Evolutionary conservation across 2,329 filamentous ascomycete genomes (phyloP).

Genomic region (Colletotrichum sp.): DNA sequence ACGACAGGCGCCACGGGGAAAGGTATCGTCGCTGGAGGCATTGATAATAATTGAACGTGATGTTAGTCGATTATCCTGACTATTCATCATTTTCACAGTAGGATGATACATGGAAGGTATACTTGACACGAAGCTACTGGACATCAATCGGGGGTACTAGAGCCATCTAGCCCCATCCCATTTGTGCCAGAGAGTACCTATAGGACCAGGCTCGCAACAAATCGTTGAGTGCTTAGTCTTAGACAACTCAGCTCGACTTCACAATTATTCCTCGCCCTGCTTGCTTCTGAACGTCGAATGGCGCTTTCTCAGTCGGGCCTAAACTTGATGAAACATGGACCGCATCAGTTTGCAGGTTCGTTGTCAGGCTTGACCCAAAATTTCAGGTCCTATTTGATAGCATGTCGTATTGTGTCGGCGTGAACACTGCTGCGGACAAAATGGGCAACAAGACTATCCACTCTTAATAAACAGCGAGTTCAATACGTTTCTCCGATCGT

Average conservation of each 20-base stretch:
- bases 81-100: fast-evolving
- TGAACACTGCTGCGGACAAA: too few species aligned
- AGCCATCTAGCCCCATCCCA: fast-evolving
- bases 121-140: background rate
- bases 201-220: too few species aligned
- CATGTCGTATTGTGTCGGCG: too few species aligned
- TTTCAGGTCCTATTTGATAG: too few species aligned
- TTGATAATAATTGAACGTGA: fast-evolving
- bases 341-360: too few species aligned
- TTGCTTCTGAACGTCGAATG: background rate
- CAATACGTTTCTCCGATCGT: too few species aligned
- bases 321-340: fast-evolving
- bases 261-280: fast-evolving
- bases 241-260: fast-evolving
- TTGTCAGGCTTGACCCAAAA: too few species aligned
- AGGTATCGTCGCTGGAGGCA: fast-evolving
- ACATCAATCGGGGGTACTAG: fast-evolving
- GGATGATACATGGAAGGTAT: fast-evolving
- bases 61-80: fast-evolving
- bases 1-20: background rate
- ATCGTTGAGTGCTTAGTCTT: fast-evolving
- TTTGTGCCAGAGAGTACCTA: background rate
- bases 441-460: too few species aligned
- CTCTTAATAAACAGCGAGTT: too few species aligned
- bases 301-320: background rate